Evolutionary conservation across 148 eudicot species (phyloP), one percentile per base, ranked within the genome.

Genomic region (Dianthus caryophyllus): DNA sequence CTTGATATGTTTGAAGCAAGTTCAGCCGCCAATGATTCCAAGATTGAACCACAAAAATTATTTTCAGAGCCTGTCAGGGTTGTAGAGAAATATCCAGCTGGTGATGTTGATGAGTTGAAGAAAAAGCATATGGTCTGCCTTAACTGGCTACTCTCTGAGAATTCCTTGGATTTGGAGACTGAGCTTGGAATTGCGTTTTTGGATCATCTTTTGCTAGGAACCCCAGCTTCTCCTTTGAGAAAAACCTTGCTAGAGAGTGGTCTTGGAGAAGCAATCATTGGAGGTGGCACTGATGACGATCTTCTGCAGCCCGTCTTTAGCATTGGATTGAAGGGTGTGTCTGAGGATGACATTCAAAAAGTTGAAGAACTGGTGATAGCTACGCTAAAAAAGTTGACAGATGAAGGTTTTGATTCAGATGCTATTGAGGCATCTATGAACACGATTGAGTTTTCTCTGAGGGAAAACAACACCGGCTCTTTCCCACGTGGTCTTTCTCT

Each of bases 381-480:
- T 65, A 84, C 97, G 14, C 79, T 94, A 14, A 77, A 83, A 68
- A 80, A 76, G 22, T 73, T 90, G 73, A 82, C 83, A 7, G 88
- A 86, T 68, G 88, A 85, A 80, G 98, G 98, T 72, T 90, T 94
- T 79, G 76, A 86, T 72, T 79, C 87, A 30, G 87, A 90, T 67
- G 96, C 98, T 48, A 92, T 94, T 64, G 98, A 90, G 77, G 97
- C 98, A 59, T 94, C 98, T 50, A 86, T 94, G 98, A 94, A 94
- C 60, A 94, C 98, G 5, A 94, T 94, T 52, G 98, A 94, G 80
- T 94, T 94, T 71, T 83, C 92, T 77, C 86, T 94, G 36, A 73
- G 98, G 78, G 98, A 94, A 81, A 94, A 94, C 61, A 94, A 94
- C 68, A 90, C 98, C 27, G 98, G 98, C 53, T 94, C 98, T 9